A percentile compares a stretch with the other conserved stretches of the same genome.
Evolutionary conservation across 2,329 filamentous ascomycete genomes (phyloP).

Genomic region (Aspergillus vadensis): DNA sequence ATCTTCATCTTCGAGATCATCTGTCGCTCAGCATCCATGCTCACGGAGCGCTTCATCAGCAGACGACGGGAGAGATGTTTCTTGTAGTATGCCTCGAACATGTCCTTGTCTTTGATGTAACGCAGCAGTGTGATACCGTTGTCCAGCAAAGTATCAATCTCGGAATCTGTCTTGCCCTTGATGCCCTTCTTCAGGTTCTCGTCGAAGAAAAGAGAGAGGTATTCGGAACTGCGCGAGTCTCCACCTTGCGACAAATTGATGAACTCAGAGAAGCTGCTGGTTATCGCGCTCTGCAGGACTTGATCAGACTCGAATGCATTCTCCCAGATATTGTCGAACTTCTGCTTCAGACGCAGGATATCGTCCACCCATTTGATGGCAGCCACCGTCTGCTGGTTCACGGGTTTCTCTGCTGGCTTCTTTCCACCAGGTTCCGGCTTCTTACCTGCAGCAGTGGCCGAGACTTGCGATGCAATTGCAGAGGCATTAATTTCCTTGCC

Average conservation of each 20-base stretch:
- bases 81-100: conserved; percentile 98
- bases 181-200: conserved; percentile 94
- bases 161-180: conserved; percentile 85
- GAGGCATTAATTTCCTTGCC: conserved; percentile 78
- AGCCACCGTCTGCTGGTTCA: conserved; percentile 79
- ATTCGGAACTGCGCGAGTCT: conserved; percentile 82
- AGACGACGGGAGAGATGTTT: conserved; percentile 89
- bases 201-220: conserved; percentile 94
- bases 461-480: conserved; percentile 53
- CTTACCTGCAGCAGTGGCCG: conserved; percentile 46
- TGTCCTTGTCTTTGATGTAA: conserved; percentile 87
- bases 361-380: conserved; percentile 96
- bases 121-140: conserved; percentile 86
- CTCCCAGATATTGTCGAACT: conserved; percentile 79
- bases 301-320: conserved; percentile 74
- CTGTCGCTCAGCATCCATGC: conserved; percentile 87
- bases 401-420: conserved; percentile 53
- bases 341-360: conserved; percentile 79
- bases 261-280: conserved; percentile 85
- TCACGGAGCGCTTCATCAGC: conserved; percentile 85
- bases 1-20: conserved; percentile 98
- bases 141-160: conserved; percentile 81
- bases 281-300: conserved; percentile 76
- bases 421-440: conserved; percentile 53
- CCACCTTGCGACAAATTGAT: conserved; percentile 63